Percentiles rank a stretch among this genome's conserved stretches.
Conservation (phyloP, 1,139 yeast species). For the Taphrina populina region DNA sequence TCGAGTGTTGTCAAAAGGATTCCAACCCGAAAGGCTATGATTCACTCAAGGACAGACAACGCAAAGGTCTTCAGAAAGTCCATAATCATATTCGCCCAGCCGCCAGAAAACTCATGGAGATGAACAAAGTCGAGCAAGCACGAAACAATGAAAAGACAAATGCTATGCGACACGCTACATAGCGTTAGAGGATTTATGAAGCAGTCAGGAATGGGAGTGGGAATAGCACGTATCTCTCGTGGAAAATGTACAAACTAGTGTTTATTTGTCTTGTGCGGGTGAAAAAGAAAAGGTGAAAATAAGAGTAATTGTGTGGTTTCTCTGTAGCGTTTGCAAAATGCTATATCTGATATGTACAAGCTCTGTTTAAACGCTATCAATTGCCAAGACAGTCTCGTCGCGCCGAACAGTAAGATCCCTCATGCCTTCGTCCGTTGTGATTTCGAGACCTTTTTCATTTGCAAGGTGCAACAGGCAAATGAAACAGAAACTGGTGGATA, state of each 20-base stretch:
- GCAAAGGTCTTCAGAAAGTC: slow-evolving; percentile 29
- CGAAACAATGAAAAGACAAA: slow-evolving; percentile 19
- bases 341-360: no score
- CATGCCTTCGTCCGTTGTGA: slow-evolving; percentile 58
- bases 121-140: slow-evolving; percentile 27
- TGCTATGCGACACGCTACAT: slow-evolving; percentile 3
- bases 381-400: slow-evolving; percentile 28
- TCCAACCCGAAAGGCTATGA: slow-evolving; percentile 28
- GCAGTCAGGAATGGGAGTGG: no score
- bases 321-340: no score
- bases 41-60: slow-evolving; percentile 8
- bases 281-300: no score
- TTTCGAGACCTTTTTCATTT: slow-evolving; percentile 74
- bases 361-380: slow-evolving; percentile 16
- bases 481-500: slow-evolving; percentile 85
- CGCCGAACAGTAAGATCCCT: slow-evolving; percentile 30
- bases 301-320: no score
- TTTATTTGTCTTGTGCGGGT: no score
- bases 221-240: no score
- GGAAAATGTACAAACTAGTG: no score
- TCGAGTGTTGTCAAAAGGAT: slow-evolving; percentile 37
- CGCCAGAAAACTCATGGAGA: slow-evolving; percentile 36
- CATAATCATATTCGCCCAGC: slow-evolving; percentile 36
- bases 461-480: slow-evolving; percentile 83
- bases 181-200: no score